Evolutionary conservation across 345 rosid genomes (phyloP).

Genomic region (Linum lewisii): DNA sequence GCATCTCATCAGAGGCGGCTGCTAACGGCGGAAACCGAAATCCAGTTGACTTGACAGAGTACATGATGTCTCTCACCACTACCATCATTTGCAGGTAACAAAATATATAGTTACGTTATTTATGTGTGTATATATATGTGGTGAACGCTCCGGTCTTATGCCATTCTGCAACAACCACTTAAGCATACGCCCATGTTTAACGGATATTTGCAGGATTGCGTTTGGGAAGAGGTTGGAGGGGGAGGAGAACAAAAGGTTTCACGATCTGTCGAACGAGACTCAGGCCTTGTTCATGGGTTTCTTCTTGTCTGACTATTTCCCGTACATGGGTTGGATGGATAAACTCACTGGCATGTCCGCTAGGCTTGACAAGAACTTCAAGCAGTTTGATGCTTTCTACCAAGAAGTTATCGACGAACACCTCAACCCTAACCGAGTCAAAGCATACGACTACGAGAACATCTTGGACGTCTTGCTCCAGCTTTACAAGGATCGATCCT

Average conservation of each 20-base stretch:
- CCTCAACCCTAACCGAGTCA: conserved; percentile 1
- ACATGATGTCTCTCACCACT: not conserved
- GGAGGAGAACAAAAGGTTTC: not conserved
- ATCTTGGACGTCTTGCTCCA: not conserved
- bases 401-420: conserved; percentile 11
- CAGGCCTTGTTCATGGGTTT: not conserved
- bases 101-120: too few species aligned
- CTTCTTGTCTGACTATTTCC: not conserved
- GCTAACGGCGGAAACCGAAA: too few species aligned
- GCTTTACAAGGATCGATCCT: not conserved
- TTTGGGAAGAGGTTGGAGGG: not conserved
- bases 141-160: too few species aligned
- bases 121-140: too few species aligned
- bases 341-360: not conserved
- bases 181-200: too few species aligned
- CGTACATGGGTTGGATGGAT: not conserved
- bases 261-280: not conserved
- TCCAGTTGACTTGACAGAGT: not conserved
- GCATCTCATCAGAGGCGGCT: not conserved
- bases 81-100: not conserved
- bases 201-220: conserved; percentile 16
- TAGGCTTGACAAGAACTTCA: conserved; percentile 1
- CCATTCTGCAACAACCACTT: too few species aligned
- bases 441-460: not conserved
- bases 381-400: conserved; percentile 3